Evolutionary conservation across 352 stramenopile genomes (phyloP).

Genomic region (Pythium oligandrum): DNA sequence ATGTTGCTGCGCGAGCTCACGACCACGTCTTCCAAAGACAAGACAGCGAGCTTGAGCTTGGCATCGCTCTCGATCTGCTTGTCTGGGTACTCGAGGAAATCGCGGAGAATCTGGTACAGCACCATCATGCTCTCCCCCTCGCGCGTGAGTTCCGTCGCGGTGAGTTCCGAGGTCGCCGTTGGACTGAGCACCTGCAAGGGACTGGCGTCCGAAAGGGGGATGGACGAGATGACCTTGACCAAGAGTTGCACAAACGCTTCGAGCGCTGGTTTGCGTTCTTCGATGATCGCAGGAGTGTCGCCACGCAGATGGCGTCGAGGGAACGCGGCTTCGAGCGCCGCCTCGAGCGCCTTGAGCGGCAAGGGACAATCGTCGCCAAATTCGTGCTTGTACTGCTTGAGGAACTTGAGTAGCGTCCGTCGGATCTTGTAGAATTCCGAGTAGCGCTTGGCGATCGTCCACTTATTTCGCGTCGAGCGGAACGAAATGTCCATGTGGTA

Average conservation of each 20-base stretch:
- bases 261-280: conserved; percentile 56
- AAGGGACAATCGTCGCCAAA: conserved; percentile 11
- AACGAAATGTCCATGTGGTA: conserved; percentile 88
- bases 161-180: conserved; percentile 5
- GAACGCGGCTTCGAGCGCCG: conserved; percentile 46
- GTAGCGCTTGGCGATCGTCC: conserved; percentile 84
- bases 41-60: conserved; percentile 74
- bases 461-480: conserved; percentile 79
- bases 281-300: conserved; percentile 74
- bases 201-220: conserved; percentile 41
- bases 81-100: conserved; percentile 83
- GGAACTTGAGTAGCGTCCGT: conserved; percentile 50
- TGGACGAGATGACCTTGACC: conserved; percentile 76
- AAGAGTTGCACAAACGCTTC: conserved; percentile 78
- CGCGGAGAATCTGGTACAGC: conserved; percentile 69
- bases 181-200: conserved; percentile 8
- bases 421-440: conserved; percentile 80
- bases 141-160: conserved; percentile 8
- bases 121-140: conserved; percentile 42
- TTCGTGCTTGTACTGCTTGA: conserved; percentile 59
- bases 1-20: conserved; percentile 69
- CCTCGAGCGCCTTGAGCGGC: conserved; percentile 47
- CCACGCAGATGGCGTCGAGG: conserved; percentile 66
- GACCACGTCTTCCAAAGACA: conserved; percentile 81
- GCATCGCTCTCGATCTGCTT: conserved; percentile 84